phyloP scores from a whole-genome alignment of 345 rosid species.

The Eucalyptus globulus region DNA sequence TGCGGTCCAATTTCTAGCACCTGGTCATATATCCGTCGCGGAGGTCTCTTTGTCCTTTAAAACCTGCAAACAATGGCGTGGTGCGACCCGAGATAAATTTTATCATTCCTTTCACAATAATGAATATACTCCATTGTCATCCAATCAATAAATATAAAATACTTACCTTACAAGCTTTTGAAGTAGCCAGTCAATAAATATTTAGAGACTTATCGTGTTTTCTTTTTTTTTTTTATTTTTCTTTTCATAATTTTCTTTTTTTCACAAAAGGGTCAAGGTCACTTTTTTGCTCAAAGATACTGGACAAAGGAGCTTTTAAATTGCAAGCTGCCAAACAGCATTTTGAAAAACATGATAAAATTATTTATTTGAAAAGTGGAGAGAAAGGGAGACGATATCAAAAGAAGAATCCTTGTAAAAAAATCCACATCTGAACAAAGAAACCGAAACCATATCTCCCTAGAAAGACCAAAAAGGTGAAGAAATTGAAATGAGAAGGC shows the following conservation, averaged over 20 bases:
- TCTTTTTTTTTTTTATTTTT: too few species aligned
- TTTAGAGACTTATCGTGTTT: constrained; percentile 39
- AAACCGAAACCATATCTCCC: background rate
- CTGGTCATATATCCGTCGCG: constrained; percentile 84
- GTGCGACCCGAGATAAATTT: background rate
- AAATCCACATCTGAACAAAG: background rate
- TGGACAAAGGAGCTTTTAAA: constrained; percentile 84
- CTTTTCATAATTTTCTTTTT: too few species aligned
- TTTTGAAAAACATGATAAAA: background rate
- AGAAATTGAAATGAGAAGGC: background rate
- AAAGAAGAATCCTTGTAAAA: background rate
- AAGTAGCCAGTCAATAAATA: background rate
- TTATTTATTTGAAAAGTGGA: background rate
- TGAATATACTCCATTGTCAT: background rate
- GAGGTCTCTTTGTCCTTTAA: constrained; percentile 86
- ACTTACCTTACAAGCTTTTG: constrained; percentile 82
- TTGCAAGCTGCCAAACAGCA: constrained; percentile 61
- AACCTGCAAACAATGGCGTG: constrained; percentile 66
- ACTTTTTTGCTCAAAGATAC: too few species aligned
- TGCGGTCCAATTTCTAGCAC: constrained; percentile 8
- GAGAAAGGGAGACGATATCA: background rate
- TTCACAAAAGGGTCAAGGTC: constrained; percentile 99
- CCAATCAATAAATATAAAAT: background rate
- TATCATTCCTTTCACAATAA: background rate
- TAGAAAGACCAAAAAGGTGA: background rate